Evolutionary conservation across 495 filamentous ascomycete species (phyloP).

Genomic region (Bombardia bombarda): DNA sequence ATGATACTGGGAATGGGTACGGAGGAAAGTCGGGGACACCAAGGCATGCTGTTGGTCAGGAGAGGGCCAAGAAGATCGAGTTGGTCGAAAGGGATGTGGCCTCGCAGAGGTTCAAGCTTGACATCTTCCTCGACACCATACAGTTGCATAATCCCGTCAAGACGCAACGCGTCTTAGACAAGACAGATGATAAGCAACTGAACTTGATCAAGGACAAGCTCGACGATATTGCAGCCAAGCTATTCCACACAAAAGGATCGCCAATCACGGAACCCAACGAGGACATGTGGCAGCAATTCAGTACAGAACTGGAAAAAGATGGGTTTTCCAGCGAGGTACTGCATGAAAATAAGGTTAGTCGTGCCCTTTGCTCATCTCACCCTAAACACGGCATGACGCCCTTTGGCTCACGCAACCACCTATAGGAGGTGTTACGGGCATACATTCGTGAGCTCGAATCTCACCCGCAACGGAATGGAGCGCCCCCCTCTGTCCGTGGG

Average conservation of each 20-base stretch:
- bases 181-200: slow-evolving; percentile 19
- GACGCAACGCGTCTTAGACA: slow-evolving; percentile 15
- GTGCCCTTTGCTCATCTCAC: background rate
- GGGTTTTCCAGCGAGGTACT: slow-evolving; percentile 45
- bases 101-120: slow-evolving; percentile 33
- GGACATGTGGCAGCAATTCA: slow-evolving; percentile 46
- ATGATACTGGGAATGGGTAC: background rate
- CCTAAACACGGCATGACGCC: background rate
- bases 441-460: slow-evolving; percentile 47
- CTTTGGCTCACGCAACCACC: slow-evolving; percentile 2
- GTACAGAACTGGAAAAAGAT: slow-evolving; percentile 40
- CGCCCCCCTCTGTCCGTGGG: slow-evolving; percentile 33
- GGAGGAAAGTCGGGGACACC: background rate
- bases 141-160: slow-evolving; percentile 33
- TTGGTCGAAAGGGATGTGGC: slow-evolving; percentile 27
- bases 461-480: slow-evolving; percentile 21
- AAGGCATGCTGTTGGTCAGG: slow-evolving; percentile 18
- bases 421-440: slow-evolving; percentile 44
- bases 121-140: slow-evolving; percentile 39
- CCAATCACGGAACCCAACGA: slow-evolving; percentile 34
- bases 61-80: slow-evolving; percentile 24
- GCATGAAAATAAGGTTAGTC: slow-evolving; percentile 40
- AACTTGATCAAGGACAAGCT: slow-evolving; percentile 43
- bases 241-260: slow-evolving; percentile 29
- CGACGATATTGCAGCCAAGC: slow-evolving; percentile 38